These are phyloP conservation scores for Phaeotremella skinneri DNA, from an alignment of 768 basidiomycete species.

Conservation along the genomic window DNA sequence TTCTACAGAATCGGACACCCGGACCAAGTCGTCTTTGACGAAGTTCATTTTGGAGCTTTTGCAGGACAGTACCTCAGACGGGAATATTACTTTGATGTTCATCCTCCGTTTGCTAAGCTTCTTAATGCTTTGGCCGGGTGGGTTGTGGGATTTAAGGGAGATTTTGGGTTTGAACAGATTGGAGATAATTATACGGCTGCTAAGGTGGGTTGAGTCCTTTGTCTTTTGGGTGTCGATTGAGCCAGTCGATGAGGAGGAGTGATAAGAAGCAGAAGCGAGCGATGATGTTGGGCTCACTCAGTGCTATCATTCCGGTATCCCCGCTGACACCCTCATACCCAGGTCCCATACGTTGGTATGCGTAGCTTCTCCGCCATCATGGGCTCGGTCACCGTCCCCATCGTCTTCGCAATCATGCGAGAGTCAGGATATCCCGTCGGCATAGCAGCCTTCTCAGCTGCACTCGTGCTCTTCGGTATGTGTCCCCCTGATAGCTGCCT, in stretches of 20 bases:
- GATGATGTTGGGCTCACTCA: neutral
- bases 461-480: conserved; percentile 78
- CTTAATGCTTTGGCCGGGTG: conserved; percentile 90
- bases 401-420: conserved; percentile 96
- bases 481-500: conserved; percentile 16
- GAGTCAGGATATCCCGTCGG: conserved; percentile 93
- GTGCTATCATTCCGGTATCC: too few species aligned
- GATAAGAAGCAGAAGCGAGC: neutral
- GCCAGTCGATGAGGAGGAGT: neutral
- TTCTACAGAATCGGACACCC: conserved; percentile 95
- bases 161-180: conserved; percentile 90
- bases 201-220: conserved; percentile 56
- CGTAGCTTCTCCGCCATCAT: conserved; percentile 87
- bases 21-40: conserved; percentile 94
- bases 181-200: conserved; percentile 84
- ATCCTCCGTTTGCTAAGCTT: conserved; percentile 94
- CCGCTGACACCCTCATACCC: too few species aligned
- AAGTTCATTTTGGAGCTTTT: conserved; percentile 98
- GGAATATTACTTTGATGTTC: conserved; percentile 99
- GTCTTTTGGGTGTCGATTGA: neutral
- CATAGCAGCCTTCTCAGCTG: conserved; percentile 84
- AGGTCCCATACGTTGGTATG: conserved; percentile 87
- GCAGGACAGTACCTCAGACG: conserved; percentile 87
- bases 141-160: conserved; percentile 93
- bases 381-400: conserved; percentile 81